phyloP scores from a whole-genome alignment of 257 asterid species.

The Fraxinus pennsylvanica region DNA sequence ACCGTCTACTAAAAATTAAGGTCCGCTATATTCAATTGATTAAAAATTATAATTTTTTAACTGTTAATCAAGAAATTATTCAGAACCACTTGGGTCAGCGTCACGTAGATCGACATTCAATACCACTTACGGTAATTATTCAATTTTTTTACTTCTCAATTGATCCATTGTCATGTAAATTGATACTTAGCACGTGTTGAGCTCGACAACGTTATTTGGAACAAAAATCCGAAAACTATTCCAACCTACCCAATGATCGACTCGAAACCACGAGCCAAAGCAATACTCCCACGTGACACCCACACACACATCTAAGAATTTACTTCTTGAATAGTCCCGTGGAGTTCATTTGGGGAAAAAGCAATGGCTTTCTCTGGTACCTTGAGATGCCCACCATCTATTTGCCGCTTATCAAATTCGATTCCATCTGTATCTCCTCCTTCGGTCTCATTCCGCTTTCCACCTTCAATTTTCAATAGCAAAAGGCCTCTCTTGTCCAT shows the following conservation, averaged over 20 bases:
- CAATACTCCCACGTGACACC: constrained; percentile 6
- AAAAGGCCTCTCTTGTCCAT: constrained; percentile 43
- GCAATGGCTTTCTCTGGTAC: constrained; percentile 52
- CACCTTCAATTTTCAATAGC: constrained; percentile 41
- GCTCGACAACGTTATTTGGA: too few relatives aligned
- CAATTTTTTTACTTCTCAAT: too few relatives aligned
- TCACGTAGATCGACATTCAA: too few relatives aligned
- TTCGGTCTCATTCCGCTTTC: constrained; percentile 42
- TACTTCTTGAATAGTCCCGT: neutral
- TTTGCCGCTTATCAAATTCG: constrained; percentile 21
- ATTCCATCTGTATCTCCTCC: constrained; percentile 25
- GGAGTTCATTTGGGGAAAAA: neutral
- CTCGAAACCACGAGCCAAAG: constrained; percentile 1
- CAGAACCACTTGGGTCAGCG: too few relatives aligned
- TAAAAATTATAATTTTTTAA: too few relatives aligned
- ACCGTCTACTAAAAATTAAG: too few relatives aligned
- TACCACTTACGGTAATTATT: too few relatives aligned
- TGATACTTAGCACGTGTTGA: too few relatives aligned
- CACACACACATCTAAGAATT: neutral
- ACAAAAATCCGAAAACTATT: too few relatives aligned
- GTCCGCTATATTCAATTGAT: too few relatives aligned
- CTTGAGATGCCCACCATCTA: constrained; percentile 29
- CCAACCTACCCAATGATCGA: neutral
- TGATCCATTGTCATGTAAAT: too few relatives aligned
- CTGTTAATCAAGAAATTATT: too few relatives aligned